Conservation (phyloP, 495 filamentous ascomycete species). For the Xylona heveae region DNA sequence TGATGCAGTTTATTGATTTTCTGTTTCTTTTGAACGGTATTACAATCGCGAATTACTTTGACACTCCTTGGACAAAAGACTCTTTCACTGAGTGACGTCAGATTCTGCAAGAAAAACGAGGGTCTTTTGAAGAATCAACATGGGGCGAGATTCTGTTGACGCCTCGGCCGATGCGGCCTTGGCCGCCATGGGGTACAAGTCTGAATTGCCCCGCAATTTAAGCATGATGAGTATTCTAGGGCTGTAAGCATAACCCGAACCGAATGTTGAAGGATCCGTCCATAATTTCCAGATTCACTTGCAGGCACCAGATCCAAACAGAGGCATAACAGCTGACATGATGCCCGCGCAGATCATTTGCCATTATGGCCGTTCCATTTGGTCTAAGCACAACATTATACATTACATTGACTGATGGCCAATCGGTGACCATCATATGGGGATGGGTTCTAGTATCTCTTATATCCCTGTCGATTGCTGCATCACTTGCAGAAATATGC, state of each 20-base stretch:
- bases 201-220: not conserved
- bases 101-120: no score
- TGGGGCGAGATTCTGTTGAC: no score
- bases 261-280: not conserved
- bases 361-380: constrained; percentile 1
- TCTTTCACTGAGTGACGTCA: no score
- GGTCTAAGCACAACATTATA: constrained; percentile 1
- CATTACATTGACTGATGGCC: not conserved
- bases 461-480: constrained; percentile 20
- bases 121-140: no score
- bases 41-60: no score
- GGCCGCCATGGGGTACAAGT: not conserved
- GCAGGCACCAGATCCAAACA: not conserved
- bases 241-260: not conserved
- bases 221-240: constrained; percentile 1
- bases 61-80: no score
- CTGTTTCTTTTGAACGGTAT: no score
- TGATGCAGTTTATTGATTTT: no score
- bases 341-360: not conserved
- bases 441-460: constrained; percentile 24
- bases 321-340: not conserved
- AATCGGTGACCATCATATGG: constrained; percentile 24
- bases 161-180: not conserved
- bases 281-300: not conserved
- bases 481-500: constrained; percentile 24